Conservation (phyloP, 208 protist genomes). For the Borovskyia barvae region DNA sequence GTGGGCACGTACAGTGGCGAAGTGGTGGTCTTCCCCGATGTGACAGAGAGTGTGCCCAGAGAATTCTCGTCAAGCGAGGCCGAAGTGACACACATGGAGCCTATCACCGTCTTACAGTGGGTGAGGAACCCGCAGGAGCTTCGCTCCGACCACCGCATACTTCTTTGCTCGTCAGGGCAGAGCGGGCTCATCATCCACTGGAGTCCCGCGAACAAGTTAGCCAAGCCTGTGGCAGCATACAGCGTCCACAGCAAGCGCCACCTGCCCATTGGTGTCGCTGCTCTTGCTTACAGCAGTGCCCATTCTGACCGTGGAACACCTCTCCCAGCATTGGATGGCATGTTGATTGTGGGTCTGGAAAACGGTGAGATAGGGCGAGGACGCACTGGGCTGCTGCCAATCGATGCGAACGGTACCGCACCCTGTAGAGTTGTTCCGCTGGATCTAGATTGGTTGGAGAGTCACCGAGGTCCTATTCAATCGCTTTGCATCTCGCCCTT, state of each 20-base stretch:
- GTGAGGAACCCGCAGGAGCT: slow-evolving; percentile 65
- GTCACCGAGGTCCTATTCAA: slow-evolving; percentile 80
- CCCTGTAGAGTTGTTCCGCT: slow-evolving; percentile 32
- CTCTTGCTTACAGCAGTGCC: slow-evolving; percentile 41
- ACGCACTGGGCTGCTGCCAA: slow-evolving; percentile 31
- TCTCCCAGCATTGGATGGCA: slow-evolving; percentile 49
- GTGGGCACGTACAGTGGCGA: slow-evolving; percentile 91
- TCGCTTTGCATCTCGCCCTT: slow-evolving; percentile 77
- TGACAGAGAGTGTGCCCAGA: slow-evolving; percentile 47
- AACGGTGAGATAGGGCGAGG: slow-evolving; percentile 86
- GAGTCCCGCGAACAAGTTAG: slow-evolving; percentile 65
- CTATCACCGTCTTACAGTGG: slow-evolving; percentile 78
- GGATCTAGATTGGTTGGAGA: slow-evolving; percentile 71
- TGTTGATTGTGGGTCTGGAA: slow-evolving; percentile 79
- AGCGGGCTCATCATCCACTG: slow-evolving; percentile 83
- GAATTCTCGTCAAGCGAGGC: slow-evolving; percentile 38
- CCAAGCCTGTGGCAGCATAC: slow-evolving; percentile 54
- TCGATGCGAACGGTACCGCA: slow-evolving; percentile 16
- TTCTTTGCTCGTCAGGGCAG: slow-evolving; percentile 69
- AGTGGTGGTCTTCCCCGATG: slow-evolving; percentile 64
- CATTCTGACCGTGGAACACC: slow-evolving; percentile 19
- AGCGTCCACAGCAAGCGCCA: slow-evolving; percentile 55
- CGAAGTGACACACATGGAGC: slow-evolving; percentile 58
- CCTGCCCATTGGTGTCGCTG: slow-evolving; percentile 51
- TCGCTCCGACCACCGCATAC: slow-evolving; percentile 51